Conservation (phyloP, 805 yeast genomes). For the Saccharomycopsis fibuligera region DNA sequence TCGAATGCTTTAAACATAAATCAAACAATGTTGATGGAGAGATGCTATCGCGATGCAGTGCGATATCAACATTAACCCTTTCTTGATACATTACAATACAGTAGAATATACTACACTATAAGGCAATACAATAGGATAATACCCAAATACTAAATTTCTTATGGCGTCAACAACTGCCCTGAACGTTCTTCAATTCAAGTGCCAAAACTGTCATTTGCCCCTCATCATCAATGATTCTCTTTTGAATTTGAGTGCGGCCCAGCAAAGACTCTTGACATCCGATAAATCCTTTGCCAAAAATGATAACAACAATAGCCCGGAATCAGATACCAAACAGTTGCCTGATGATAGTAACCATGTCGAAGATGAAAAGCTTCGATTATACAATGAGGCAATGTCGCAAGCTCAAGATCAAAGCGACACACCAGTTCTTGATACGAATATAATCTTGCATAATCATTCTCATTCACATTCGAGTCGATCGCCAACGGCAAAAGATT, state of each 20-base stretch:
- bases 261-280: constrained; percentile 35
- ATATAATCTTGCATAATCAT: background rate
- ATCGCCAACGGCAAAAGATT: too few relatives aligned
- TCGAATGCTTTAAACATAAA: too few relatives aligned
- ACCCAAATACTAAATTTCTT: too few relatives aligned
- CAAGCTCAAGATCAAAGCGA: constrained; percentile 1
- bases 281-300: constrained; percentile 23
- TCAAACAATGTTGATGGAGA: too few relatives aligned
- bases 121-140: too few relatives aligned
- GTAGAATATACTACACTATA: too few relatives aligned
- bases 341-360: constrained; percentile 4
- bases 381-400: constrained; percentile 8
- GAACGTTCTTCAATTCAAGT: constrained; percentile 27
- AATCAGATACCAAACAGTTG: constrained; percentile 22
- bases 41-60: too few relatives aligned
- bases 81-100: too few relatives aligned
- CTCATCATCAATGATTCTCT: constrained; percentile 38
- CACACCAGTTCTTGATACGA: background rate
- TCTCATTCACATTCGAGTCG: too few relatives aligned
- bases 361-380: constrained; percentile 4
- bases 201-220: constrained; percentile 43
- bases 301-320: constrained; percentile 15
- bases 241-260: constrained; percentile 38
- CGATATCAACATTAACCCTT: too few relatives aligned
- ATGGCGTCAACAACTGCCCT: too few relatives aligned